Base-by-base conservation (phyloP, 2,329 filamentous ascomycete species). In the Malbranchea cinnamomea region DNA sequence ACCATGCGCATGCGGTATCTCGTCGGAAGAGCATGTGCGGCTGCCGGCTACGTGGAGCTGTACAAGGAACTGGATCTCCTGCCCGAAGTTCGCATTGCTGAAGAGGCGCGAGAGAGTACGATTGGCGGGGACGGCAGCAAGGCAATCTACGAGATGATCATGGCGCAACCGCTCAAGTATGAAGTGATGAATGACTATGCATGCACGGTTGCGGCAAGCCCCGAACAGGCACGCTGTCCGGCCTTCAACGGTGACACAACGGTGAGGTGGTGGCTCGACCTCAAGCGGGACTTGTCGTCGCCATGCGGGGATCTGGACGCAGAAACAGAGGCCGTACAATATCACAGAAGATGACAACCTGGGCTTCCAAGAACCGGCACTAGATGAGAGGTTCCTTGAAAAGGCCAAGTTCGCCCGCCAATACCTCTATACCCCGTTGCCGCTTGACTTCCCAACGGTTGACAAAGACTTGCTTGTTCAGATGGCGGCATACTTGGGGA, bases 21-120 rank as follows among this genome's bases (percentile, higher is more conserved):
- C 8, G 48, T 57, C 10, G 55, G 47, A 4, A 46, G 56, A 3
- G 52, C 56, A 0, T 61, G 57, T 36, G 58, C 57, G 5, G 53
- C 48, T 1, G 59, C 48, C 2, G 53, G 54, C 2, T 58, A 58
- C 24, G 32, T 28, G 4, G 36, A 42, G 5, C 42, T 62, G 2
- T 60, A 54, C 32, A 18, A 36, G 1, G 52, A 58, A 30, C 46
- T 60, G 2, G 37, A 53, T 27, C 32, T 57, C 5, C 41, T 60
- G 1, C 55, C 58, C 1, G 56, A 60, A 18, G 44, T 50, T 4
- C 43, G 46, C 19, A 49, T 61, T 16, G 56, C 56, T 0, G 58
- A 59, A 30, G 57, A 61, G 35, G 56, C 56, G 5, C 42, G 50
- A 4, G 52, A 58, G 10, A 30, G 29, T 15, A n/a, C n/a, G n/a